Conservation (phyloP, 2,329 filamentous ascomycete genomes). For the Ophiostoma quercus region DNA sequence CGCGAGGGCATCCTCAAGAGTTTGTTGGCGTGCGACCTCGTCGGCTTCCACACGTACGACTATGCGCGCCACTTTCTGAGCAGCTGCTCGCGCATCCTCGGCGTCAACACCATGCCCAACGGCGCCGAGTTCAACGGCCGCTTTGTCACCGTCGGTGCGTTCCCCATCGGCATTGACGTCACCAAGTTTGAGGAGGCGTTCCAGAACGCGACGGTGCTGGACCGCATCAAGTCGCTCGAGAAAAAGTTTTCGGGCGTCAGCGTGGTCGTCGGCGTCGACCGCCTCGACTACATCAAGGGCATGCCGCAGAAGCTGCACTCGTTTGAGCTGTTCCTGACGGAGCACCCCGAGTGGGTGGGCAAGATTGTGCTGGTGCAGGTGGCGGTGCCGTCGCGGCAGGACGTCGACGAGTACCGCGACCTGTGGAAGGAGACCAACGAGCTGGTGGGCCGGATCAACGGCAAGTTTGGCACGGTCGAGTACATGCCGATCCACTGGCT, state of each 20-base stretch:
- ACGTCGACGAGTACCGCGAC: slow-evolving; percentile 98
- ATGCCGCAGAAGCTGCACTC: slow-evolving; percentile 97
- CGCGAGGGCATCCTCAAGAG: slow-evolving; percentile 82
- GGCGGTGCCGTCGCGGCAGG: slow-evolving; percentile 87
- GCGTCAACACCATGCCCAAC: slow-evolving; percentile 76
- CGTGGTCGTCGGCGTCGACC: slow-evolving; percentile 92
- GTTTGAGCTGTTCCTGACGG: slow-evolving; percentile 90
- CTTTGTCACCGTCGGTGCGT: slow-evolving; percentile 86
- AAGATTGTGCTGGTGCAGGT: slow-evolving; percentile 96
- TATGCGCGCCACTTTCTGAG: slow-evolving; percentile 97
- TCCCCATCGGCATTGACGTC: slow-evolving; percentile 95
- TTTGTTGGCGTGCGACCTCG: slow-evolving; percentile 86
- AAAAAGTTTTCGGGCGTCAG: slow-evolving; percentile 95
- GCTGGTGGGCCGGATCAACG: slow-evolving; percentile 93
- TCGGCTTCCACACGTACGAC: slow-evolving; percentile 98
- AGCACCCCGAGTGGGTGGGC: slow-evolving; percentile 96
- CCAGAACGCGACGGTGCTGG: slow-evolving; percentile 76
- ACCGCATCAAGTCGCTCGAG: slow-evolving; percentile 76
- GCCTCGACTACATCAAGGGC: slow-evolving; percentile 97
- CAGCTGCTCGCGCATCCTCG: slow-evolving; percentile 89
- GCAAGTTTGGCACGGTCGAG: slow-evolving; percentile 92
- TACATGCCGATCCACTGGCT: slow-evolving; percentile 99
- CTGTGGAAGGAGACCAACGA: slow-evolving; percentile 93
- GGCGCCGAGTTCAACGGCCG: slow-evolving; percentile 87
- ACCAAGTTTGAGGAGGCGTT: slow-evolving; percentile 92